Evolutionary conservation across 2,329 filamentous ascomycete species (phyloP).

Genomic region (Botryotinia globosa): DNA sequence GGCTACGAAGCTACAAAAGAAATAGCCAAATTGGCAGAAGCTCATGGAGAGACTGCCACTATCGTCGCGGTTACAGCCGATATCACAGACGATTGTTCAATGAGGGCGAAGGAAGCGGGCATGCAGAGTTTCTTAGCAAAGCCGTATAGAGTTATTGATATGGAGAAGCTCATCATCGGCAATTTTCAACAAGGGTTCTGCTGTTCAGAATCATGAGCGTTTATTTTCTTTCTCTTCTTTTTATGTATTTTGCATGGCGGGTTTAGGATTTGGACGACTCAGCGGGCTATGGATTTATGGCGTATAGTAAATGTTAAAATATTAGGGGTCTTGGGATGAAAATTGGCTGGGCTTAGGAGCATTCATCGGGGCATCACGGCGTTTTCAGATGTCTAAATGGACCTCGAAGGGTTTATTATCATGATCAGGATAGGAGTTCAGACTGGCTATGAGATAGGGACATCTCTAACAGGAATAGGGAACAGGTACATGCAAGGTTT

Average conservation of each 20-base stretch:
- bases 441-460: background rate
- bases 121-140: slow-evolving; percentile 57
- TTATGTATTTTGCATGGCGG: slow-evolving; percentile 8
- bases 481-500: background rate
- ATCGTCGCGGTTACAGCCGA: slow-evolving; percentile 56
- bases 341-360: background rate
- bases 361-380: background rate
- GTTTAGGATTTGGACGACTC: background rate
- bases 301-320: background rate
- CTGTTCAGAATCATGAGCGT: slow-evolving; percentile 9
- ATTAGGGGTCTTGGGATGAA: background rate
- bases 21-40: slow-evolving; percentile 47
- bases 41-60: slow-evolving; percentile 26
- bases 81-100: slow-evolving; percentile 51
- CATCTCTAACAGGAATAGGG: background rate
- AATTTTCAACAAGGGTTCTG: slow-evolving; percentile 27
- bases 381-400: background rate
- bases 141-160: slow-evolving; percentile 52
- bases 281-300: slow-evolving; percentile 1
- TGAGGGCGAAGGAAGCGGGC: slow-evolving; percentile 48
- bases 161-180: slow-evolving; percentile 49
- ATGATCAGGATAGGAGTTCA: slow-evolving; percentile 7
- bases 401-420: background rate
- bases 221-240: background rate
- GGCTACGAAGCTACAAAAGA: slow-evolving; percentile 65